Evolutionary conservation across 2,329 filamentous ascomycete genomes (phyloP).

Genomic region (Aspergillus unguis): DNA sequence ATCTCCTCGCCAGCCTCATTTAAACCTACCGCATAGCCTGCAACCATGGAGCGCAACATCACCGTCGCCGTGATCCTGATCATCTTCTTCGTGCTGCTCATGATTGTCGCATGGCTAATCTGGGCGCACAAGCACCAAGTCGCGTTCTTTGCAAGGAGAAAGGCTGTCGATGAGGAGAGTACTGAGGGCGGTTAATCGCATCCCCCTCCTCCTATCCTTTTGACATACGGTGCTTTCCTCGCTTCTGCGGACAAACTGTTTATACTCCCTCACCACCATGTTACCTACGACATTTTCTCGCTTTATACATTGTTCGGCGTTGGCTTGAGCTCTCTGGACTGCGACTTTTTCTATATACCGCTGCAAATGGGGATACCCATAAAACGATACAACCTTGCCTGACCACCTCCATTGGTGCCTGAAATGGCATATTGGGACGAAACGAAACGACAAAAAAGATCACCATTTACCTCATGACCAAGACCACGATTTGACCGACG

Average conservation of each 20-base stretch:
- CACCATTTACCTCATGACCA: neutral
- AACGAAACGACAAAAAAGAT: no score
- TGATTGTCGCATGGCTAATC: conserved; percentile 39
- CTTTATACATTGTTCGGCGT: no score
- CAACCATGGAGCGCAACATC: conserved; percentile 45
- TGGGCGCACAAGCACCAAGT: conserved; percentile 34
- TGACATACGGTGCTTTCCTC: neutral
- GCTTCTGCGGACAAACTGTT: neutral
- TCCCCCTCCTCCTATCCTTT: neutral
- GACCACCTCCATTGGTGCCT: no score
- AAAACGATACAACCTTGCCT: no score
- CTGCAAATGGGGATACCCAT: no score
- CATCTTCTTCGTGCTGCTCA: conserved; percentile 47
- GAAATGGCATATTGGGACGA: no score
- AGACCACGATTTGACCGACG: no score
- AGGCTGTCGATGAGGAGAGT: conserved; percentile 33
- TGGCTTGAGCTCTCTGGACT: no score
- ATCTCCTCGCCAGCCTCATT: no score
- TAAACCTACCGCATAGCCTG: neutral
- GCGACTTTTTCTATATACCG: no score
- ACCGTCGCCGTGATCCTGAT: conserved; percentile 51
- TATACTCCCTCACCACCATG: neutral
- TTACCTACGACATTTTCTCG: no score
- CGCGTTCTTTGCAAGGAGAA: conserved; percentile 28
- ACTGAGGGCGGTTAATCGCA: conserved; percentile 18